Evolutionary conservation across 257 asterid species (phyloP).

Genomic region (Haberlea rhodopensis): DNA sequence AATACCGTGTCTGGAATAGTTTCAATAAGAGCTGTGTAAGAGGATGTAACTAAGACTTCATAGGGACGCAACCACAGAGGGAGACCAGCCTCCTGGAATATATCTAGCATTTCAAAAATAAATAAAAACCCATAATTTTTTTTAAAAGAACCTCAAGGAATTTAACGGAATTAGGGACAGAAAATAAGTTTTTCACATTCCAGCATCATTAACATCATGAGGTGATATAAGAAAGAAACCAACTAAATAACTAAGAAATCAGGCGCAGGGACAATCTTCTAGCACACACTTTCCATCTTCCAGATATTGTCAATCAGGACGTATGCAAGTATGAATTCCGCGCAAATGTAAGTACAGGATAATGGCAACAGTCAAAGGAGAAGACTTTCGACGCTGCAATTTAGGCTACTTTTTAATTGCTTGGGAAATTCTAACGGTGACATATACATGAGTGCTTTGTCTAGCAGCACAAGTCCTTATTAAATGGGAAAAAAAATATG

Average conservation of each 20-base stretch:
- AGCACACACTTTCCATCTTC: neutral
- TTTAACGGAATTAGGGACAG: neutral
- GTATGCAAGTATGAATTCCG: neutral
- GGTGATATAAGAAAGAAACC: neutral
- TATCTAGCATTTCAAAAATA: constrained; percentile 56
- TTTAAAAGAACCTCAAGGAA: neutral
- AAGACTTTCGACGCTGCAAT: neutral
- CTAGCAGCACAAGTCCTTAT: constrained; percentile 21
- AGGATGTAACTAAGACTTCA: constrained; percentile 61
- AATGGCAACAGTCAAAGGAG: neutral
- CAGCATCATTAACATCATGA: neutral
- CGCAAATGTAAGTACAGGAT: neutral
- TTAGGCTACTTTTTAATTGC: neutral
- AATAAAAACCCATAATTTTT: neutral
- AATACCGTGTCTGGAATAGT: constrained; percentile 97
- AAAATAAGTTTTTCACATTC: constrained; percentile 2
- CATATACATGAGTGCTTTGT: neutral
- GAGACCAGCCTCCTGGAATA: constrained; percentile 99
- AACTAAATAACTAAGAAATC: neutral
- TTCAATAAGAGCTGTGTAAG: constrained; percentile 96
- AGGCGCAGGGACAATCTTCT: neutral
- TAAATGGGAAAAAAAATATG: neutral
- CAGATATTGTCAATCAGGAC: neutral
- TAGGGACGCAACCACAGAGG: constrained; percentile 34
- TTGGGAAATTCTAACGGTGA: neutral